A percentile compares a stretch with the other conserved stretches of the same genome.
Evolutionary conservation across 331 rosid genomes (phyloP).

Genomic region (Arachis monticola): DNA sequence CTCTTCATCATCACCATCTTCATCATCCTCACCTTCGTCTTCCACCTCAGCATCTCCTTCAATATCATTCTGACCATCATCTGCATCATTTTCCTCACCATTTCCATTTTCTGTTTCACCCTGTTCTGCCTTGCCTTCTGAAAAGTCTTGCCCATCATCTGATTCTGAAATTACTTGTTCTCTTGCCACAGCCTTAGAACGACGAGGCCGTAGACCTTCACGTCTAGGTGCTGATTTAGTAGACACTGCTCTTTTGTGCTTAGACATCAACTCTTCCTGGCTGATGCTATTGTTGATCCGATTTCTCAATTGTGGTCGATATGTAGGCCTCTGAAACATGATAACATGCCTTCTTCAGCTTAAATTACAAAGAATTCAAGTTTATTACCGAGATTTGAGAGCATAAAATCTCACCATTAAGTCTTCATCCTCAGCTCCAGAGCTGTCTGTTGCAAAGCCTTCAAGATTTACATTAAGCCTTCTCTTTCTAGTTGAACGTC

Average conservation of each 20-base stretch:
- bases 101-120: conserved; percentile 90
- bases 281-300: conserved; percentile 52
- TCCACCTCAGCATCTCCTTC: conserved; percentile 71
- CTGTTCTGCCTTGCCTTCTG: conserved; percentile 72
- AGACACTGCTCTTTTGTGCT: conserved; percentile 58
- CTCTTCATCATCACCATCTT: conserved; percentile 58
- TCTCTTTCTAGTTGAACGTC: conserved; percentile 85
- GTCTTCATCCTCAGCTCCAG: conserved; percentile 77
- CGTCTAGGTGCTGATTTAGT: conserved; percentile 69
- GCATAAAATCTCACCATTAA: conserved; percentile 73
- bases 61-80: conserved; percentile 79
- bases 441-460: conserved; percentile 67
- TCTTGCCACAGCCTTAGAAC: conserved; percentile 56
- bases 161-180: conserved; percentile 54
- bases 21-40: conserved; percentile 68
- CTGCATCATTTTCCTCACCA: conserved; percentile 86
- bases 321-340: conserved; percentile 63
- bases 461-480: conserved; percentile 58
- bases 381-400: conserved; percentile 24
- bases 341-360: conserved; percentile 40
- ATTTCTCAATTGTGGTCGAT: conserved; percentile 48
- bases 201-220: conserved; percentile 95
- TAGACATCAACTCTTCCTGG: conserved; percentile 62
- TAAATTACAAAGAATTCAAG: conserved; percentile 35
- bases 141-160: conserved; percentile 75